Conservation (phyloP, 2,329 filamentous ascomycete genomes). For the Colletotrichum abscissum region DNA sequence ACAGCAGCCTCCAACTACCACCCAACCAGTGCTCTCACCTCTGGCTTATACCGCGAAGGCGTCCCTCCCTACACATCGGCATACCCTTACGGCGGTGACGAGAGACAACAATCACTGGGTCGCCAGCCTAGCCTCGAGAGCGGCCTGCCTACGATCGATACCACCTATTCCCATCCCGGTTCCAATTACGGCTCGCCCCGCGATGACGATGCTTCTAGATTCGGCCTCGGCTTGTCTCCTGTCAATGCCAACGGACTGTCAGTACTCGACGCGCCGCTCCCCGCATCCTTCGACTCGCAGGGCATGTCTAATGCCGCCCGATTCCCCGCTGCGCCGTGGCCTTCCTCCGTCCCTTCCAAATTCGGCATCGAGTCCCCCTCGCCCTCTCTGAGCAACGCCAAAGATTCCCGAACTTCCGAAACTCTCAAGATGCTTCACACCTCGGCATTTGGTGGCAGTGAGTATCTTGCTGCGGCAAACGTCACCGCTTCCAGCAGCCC, state of each 20-base stretch:
- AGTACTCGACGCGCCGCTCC: constrained; percentile 91
- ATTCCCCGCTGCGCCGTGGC: constrained; percentile 82
- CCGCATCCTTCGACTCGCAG: constrained; percentile 95
- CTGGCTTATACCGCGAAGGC: constrained; percentile 58
- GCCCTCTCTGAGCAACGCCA: constrained; percentile 73
- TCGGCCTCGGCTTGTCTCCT: constrained; percentile 83
- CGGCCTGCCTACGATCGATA: constrained; percentile 68
- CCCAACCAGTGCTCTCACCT: constrained; percentile 77
- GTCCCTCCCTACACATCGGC: constrained; percentile 50
- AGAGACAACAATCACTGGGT: constrained; percentile 56
- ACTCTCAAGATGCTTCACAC: constrained; percentile 73
- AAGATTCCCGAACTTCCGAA: constrained; percentile 70
- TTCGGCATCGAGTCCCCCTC: constrained; percentile 91
- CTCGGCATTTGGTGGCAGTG: constrained; percentile 75
- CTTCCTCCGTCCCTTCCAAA: constrained; percentile 90
- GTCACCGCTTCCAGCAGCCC: constrained; percentile 53
- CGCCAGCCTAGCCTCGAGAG: constrained; percentile 66
- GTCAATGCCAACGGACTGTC: constrained; percentile 78
- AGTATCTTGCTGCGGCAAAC: constrained; percentile 66
- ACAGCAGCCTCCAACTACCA: constrained; percentile 62
- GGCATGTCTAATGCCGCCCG: constrained; percentile 92
- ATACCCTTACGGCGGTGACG: constrained; percentile 52
- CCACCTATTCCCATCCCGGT: constrained; percentile 64
- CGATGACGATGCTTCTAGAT: constrained; percentile 68
- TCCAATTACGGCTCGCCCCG: constrained; percentile 85